phyloP scores from a whole-genome alignment of 495 filamentous ascomycete species.

The Aspergillus nidulans region DNA sequence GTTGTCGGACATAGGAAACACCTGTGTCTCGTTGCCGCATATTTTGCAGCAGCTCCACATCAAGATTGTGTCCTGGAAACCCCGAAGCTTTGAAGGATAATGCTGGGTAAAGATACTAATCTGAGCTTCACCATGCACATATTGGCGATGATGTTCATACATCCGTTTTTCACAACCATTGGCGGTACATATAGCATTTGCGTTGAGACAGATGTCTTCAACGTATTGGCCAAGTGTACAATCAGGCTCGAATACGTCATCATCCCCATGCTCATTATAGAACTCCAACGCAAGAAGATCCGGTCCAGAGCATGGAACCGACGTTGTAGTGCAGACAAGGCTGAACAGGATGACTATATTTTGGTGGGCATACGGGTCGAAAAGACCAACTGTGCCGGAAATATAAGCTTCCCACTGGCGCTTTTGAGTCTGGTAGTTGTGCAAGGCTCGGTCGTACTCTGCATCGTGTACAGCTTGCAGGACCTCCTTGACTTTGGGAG shows the following conservation, averaged over 20 bases:
- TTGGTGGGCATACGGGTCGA: slow-evolving; percentile 91
- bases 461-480: slow-evolving; percentile 90
- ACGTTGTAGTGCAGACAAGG: slow-evolving; percentile 83
- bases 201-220: slow-evolving; percentile 77
- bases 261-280: slow-evolving; percentile 79
- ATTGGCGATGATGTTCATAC: slow-evolving; percentile 92
- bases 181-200: slow-evolving; percentile 67
- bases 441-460: slow-evolving; percentile 91
- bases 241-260: slow-evolving; percentile 68
- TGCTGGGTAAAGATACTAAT: slow-evolving; percentile 84
- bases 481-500: slow-evolving; percentile 85
- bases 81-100: slow-evolving; percentile 63
- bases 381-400: slow-evolving; percentile 67
- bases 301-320: slow-evolving; percentile 87
- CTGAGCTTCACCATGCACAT: slow-evolving; percentile 93
- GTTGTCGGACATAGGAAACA: slow-evolving; percentile 88
- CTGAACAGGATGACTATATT: slow-evolving; percentile 94
- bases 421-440: slow-evolving; percentile 92
- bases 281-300: slow-evolving; percentile 81
- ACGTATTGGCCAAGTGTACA: slow-evolving; percentile 94
- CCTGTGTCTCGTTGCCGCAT: slow-evolving; percentile 82
- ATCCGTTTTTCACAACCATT: slow-evolving; percentile 86
- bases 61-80: slow-evolving; percentile 72
- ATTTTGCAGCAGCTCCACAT: slow-evolving; percentile 98
- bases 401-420: slow-evolving; percentile 93